Conservation (phyloP, 345 rosid species). For the Streptanthus diversifolius region DNA sequence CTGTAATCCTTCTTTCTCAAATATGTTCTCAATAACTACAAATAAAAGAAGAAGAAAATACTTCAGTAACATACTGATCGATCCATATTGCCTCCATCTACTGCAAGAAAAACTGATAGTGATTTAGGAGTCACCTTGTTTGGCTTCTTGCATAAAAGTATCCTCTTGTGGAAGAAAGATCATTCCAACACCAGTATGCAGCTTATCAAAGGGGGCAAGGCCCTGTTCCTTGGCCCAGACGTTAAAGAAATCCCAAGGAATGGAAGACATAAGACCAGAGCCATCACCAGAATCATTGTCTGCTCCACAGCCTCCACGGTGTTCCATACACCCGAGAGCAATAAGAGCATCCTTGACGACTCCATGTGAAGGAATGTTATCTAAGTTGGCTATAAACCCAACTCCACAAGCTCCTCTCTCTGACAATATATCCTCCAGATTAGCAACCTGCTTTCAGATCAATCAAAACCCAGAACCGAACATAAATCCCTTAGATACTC, state of each 20-base stretch:
- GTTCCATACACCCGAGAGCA: constrained; percentile 99
- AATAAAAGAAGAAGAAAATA: neutral
- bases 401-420: constrained; percentile 99
- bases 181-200: constrained; percentile 96
- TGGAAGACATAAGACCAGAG: constrained; percentile 92
- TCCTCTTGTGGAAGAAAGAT: constrained; percentile 76
- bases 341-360: constrained; percentile 75
- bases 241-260: constrained; percentile 88
- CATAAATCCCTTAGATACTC: neutral
- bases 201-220: constrained; percentile 67
- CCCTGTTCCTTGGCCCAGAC: constrained; percentile 79
- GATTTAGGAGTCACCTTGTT: constrained; percentile 55
- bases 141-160: constrained; percentile 60
- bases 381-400: constrained; percentile 97
- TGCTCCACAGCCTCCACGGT: constrained; percentile 99
- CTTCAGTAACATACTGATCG: neutral
- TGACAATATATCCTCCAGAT: constrained; percentile 79
- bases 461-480: neutral
- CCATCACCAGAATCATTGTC: constrained; percentile 99
- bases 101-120: neutral
- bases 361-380: constrained; percentile 79
- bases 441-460: constrained; percentile 51
- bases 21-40: constrained; percentile 70
- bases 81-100: neutral
- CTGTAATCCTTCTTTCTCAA: constrained; percentile 91